Evolutionary conservation across 1,284 basidiomycete species (phyloP).

Genomic region (Farysia itapuensis): DNA sequence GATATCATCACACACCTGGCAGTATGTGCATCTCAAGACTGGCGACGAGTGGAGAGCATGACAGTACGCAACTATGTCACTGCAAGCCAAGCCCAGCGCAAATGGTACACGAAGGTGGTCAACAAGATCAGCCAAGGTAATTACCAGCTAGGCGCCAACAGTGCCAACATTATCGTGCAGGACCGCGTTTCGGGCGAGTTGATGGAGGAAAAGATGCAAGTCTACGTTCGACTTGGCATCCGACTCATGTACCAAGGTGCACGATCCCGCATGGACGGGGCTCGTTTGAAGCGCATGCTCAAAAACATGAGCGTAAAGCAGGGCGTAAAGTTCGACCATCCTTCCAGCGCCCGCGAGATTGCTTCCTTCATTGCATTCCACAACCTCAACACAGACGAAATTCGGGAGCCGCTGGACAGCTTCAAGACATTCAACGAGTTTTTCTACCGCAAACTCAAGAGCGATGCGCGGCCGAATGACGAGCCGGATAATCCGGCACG

Average conservation of each 20-base stretch:
- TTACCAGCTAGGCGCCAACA: constrained; percentile 85
- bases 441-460: constrained; percentile 88
- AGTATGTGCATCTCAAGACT: constrained; percentile 85
- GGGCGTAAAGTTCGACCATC: constrained; percentile 86
- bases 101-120: constrained; percentile 90
- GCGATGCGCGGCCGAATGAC: constrained; percentile 76
- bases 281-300: constrained; percentile 75
- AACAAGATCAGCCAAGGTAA: constrained; percentile 73
- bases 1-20: constrained; percentile 87
- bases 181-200: constrained; percentile 79
- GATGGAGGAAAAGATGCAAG: constrained; percentile 96
- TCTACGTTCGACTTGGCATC: constrained; percentile 90
- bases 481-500: constrained; percentile 72
- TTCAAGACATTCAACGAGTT: constrained; percentile 88
- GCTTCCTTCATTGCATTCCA: constrained; percentile 87
- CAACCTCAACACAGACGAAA: constrained; percentile 77
- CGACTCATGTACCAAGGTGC: constrained; percentile 89
- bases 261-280: constrained; percentile 84
- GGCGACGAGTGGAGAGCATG: constrained; percentile 74
- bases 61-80: constrained; percentile 91
- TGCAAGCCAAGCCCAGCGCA: constrained; percentile 89
- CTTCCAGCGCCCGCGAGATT: constrained; percentile 81
- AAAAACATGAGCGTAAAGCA: constrained; percentile 92
- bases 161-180: constrained; percentile 77
- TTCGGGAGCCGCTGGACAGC: constrained; percentile 76